A percentile compares a stretch with the other conserved stretches of the same genome.
phyloP scores from a whole-genome alignment of 768 basidiomycete genomes.

The Mycena vulgaris region DNA sequence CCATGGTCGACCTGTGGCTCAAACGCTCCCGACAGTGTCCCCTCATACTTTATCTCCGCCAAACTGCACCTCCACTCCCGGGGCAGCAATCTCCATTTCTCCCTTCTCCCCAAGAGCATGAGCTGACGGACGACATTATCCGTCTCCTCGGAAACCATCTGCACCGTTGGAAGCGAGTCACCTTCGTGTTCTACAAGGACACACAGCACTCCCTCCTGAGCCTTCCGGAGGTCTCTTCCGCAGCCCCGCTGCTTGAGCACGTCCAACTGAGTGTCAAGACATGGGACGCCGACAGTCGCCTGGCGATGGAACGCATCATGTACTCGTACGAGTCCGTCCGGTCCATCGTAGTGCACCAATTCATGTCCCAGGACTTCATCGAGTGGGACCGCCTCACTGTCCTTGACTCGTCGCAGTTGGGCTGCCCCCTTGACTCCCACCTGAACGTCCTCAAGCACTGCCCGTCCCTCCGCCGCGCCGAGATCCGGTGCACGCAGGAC shows the following conservation, averaged over 20 bases:
- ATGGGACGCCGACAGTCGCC: constrained; percentile 22
- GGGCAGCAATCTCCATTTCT: constrained; percentile 12
- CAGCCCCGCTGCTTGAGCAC: constrained; percentile 34
- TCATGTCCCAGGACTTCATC: constrained; percentile 19
- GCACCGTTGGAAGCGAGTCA: constrained; percentile 35
- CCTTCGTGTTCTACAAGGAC: constrained; percentile 25
- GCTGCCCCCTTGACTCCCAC: constrained; percentile 11
- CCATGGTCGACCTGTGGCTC: constrained; percentile 36
- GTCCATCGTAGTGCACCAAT: constrained; percentile 32
- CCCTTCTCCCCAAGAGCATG: constrained; percentile 24
- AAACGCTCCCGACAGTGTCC: constrained; percentile 25
- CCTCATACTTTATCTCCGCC: constrained; percentile 33
- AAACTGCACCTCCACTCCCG: constrained; percentile 10
- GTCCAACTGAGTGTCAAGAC: constrained; percentile 21
- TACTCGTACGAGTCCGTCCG: constrained; percentile 26
- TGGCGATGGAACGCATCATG: constrained; percentile 24
- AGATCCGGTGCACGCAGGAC: constrained; percentile 14
- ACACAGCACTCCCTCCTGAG: constrained; percentile 23
- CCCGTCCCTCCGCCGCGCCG: constrained; percentile 27
- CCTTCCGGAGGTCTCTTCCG: constrained; percentile 5
- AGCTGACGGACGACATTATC: constrained; percentile 33
- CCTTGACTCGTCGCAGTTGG: constrained; percentile 29
- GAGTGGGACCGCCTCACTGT: constrained; percentile 30
- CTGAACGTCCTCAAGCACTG: constrained; percentile 25
- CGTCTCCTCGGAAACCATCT: constrained; percentile 18